phyloP scores from a whole-genome alignment of 2,329 filamentous ascomycete genomes.

The Curvularia lunata region DNA sequence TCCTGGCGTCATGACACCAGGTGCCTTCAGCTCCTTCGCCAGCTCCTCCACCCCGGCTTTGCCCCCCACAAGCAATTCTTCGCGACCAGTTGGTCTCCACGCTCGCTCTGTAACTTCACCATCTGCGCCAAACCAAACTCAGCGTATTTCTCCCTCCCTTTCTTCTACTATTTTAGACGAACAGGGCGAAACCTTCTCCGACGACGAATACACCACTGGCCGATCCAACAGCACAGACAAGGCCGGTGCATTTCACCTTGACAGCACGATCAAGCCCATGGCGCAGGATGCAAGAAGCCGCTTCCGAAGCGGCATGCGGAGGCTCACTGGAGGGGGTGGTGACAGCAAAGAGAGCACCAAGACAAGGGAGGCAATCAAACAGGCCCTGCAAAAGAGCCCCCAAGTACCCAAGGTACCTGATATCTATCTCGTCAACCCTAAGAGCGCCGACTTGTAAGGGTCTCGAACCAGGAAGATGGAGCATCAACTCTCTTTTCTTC shows the following conservation, averaged over 20 bases:
- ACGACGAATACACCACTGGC: constrained; percentile 68
- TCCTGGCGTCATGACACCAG: constrained; percentile 62
- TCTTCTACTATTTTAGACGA: constrained; percentile 79
- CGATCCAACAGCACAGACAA: constrained; percentile 39
- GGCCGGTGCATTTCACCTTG: constrained; percentile 29
- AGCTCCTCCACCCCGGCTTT: constrained; percentile 33
- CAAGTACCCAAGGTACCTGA: constrained; percentile 58
- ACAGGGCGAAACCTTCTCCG: constrained; percentile 75
- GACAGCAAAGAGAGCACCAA: constrained; percentile 51
- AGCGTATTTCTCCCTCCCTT: constrained; percentile 56
- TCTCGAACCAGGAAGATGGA: not conserved
- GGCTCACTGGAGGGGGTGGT: constrained; percentile 64
- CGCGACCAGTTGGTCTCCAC: constrained; percentile 71
- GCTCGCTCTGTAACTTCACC: constrained; percentile 86
- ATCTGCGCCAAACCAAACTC: constrained; percentile 57
- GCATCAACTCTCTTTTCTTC: not conserved
- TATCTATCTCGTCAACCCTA: constrained; percentile 50
- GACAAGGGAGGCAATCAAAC: constrained; percentile 46
- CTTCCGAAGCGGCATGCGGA: constrained; percentile 63
- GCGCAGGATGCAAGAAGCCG: constrained; percentile 59
- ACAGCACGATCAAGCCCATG: constrained; percentile 65
- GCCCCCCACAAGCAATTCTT: constrained; percentile 22
- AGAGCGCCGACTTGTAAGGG: constrained; percentile 41
- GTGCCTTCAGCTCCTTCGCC: constrained; percentile 57
- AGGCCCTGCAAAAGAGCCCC: constrained; percentile 51